Evolutionary conservation across 2,329 filamentous ascomycete genomes (phyloP).

Genomic region (Didymella pomorum): DNA sequence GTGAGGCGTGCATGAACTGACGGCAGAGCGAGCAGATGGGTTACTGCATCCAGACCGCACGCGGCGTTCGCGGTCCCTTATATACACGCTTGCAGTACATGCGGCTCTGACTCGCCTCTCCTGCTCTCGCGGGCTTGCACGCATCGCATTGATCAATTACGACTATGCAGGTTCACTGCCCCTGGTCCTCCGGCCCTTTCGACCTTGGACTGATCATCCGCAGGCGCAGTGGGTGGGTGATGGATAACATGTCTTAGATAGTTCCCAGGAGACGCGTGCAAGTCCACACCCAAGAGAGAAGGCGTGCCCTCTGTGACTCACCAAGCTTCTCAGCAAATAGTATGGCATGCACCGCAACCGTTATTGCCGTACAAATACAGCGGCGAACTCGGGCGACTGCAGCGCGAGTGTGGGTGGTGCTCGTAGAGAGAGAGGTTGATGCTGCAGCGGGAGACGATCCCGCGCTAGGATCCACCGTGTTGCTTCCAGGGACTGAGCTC

Average conservation of each 20-base stretch:
- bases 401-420: constrained; percentile 12
- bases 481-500: constrained; percentile 10
- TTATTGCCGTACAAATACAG: constrained; percentile 19
- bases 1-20: constrained; percentile 14
- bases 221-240: constrained; percentile 22
- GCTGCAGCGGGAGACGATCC: constrained; percentile 32
- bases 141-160: constrained; percentile 18
- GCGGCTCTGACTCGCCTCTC: constrained; percentile 21
- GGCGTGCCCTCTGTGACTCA: constrained; percentile 43
- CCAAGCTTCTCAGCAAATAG: constrained; percentile 5
- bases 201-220: constrained; percentile 22
- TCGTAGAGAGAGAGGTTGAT: constrained; percentile 10
- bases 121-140: constrained; percentile 2
- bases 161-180: constrained; percentile 18
- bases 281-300: constrained; percentile 12
- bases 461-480: constrained; percentile 21
- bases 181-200: constrained; percentile 18
- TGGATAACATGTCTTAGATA: constrained; percentile 23
- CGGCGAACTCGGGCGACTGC: constrained; percentile 6
- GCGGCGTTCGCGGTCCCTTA: constrained; percentile 16
- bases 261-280: constrained; percentile 17
- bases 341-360: background rate
- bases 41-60: constrained; percentile 7
- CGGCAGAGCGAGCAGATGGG: constrained; percentile 6
- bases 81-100: constrained; percentile 15